Conservation (phyloP, 225 moss, liverwort and hornwort species). For the Marchantia polymorpha region DNA sequence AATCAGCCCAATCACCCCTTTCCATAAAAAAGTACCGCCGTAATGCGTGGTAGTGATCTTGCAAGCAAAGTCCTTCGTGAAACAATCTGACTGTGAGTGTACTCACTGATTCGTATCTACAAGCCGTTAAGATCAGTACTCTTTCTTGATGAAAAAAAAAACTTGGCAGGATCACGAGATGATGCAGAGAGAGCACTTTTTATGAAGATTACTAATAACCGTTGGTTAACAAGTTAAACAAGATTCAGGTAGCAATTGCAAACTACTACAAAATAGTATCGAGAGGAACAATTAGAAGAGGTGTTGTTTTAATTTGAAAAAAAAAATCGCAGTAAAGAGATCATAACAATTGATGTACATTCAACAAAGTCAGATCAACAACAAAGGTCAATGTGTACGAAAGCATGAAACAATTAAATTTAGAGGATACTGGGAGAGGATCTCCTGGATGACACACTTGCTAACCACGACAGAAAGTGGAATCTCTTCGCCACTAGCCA, state of each 20-base stretch:
- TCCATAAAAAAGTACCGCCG: conserved; percentile 95
- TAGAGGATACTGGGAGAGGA: conserved; percentile 90
- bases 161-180: background rate
- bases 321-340: background rate
- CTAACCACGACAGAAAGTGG: conserved; percentile 80
- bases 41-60: conserved; percentile 79
- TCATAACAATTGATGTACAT: background rate
- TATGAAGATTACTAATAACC: background rate
- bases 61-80: conserved; percentile 80
- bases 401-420: background rate
- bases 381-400: background rate
- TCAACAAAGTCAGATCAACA: background rate
- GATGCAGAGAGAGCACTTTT: background rate
- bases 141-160: background rate
- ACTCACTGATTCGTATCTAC: conserved; percentile 82
- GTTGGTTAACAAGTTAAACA: too few relatives aligned
- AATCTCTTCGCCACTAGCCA: conserved; percentile 63
- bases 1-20: conserved; percentile 92
- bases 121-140: conserved; percentile 44
- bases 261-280: too few relatives aligned
- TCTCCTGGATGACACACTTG: conserved; percentile 78
- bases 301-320: background rate
- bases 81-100: conserved; percentile 82
- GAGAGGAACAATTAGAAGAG: too few relatives aligned
- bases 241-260: too few relatives aligned